Conservation (phyloP, 2,329 filamentous ascomycete species). For the Penicillium sp. region DNA sequence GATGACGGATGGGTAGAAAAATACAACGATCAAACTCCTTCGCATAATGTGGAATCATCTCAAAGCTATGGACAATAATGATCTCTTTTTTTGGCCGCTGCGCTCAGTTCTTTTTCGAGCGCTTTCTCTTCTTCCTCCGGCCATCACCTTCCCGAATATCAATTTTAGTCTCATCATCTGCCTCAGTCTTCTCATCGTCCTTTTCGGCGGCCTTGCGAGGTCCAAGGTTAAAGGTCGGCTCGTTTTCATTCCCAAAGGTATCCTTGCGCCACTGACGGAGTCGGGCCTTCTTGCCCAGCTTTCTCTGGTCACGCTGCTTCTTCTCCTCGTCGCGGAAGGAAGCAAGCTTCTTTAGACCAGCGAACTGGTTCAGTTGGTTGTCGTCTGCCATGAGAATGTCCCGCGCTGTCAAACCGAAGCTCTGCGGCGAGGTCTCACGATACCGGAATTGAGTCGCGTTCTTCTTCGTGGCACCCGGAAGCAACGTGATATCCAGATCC, state of each 20-base stretch:
- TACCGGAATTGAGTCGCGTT: constrained; percentile 70
- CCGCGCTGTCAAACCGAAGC: constrained; percentile 81
- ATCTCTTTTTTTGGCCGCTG: constrained; percentile 9
- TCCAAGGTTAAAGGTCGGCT: constrained; percentile 38
- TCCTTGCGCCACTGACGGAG: constrained; percentile 80
- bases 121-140: constrained; percentile 45
- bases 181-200: constrained; percentile 18
- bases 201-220: constrained; percentile 21
- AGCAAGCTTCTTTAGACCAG: constrained; percentile 90
- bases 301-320: constrained; percentile 85
- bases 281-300: constrained; percentile 86
- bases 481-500: constrained; percentile 65
- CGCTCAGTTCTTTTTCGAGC: constrained; percentile 44
- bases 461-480: constrained; percentile 54
- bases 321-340: constrained; percentile 83
- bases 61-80: constrained; percentile 13
- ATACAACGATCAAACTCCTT: neutral
- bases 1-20: no score
- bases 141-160: constrained; percentile 45
- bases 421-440: constrained; percentile 85
- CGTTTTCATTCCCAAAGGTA: constrained; percentile 62
- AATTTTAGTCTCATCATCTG: constrained; percentile 31
- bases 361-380: constrained; percentile 80
- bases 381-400: constrained; percentile 93
- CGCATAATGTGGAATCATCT: constrained; percentile 2